A percentile compares a stretch with the other conserved stretches of the same genome.
These are phyloP conservation scores for Lactarius hengduanensis DNA, from an alignment of 768 basidiomycete species.

Conservation along the genomic window DNA sequence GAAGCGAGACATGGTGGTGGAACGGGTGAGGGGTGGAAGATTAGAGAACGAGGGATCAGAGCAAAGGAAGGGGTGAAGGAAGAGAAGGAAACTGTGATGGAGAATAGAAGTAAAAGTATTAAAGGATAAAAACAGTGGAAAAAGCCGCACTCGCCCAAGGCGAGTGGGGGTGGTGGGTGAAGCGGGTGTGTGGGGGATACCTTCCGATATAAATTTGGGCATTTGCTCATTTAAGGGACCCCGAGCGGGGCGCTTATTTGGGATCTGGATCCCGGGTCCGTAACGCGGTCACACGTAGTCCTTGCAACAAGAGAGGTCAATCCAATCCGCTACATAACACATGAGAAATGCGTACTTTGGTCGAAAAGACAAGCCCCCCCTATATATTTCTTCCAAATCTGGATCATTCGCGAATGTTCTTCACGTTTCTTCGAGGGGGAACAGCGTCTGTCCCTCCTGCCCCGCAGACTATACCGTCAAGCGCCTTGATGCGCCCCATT, in stretches of 20 bases:
- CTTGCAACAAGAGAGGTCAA: neutral
- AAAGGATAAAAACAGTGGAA: slow-evolving; percentile 22
- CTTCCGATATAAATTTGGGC: slow-evolving; percentile 6
- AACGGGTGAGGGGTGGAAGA: slow-evolving; percentile 1
- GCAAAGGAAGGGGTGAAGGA: slow-evolving; percentile 24
- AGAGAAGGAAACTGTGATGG: slow-evolving; percentile 24
- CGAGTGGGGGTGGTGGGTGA: slow-evolving; percentile 17
- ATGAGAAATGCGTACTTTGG: slow-evolving; percentile 12
- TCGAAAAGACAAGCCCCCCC: neutral
- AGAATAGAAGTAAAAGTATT: slow-evolving; percentile 24
- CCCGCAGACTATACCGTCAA: neutral
- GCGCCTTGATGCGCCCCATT: slow-evolving; percentile 7
- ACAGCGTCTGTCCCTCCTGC: neutral
- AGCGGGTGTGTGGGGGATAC: slow-evolving; percentile 19
- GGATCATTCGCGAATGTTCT: slow-evolving; percentile 18
- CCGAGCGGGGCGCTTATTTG: slow-evolving; percentile 8
- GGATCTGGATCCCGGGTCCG: slow-evolving; percentile 17
- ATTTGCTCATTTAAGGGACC: slow-evolving; percentile 15
- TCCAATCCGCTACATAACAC: slow-evolving; percentile 9
- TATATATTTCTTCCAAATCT: slow-evolving; percentile 6
- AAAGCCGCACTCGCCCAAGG: slow-evolving; percentile 24
- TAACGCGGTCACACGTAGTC: slow-evolving; percentile 21
- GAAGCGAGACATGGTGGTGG: slow-evolving; percentile 16
- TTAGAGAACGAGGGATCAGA: slow-evolving; percentile 22
- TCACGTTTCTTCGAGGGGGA: slow-evolving; percentile 1